Evolutionary conservation across 169 alveolate species (phyloP).

Genomic region (Cryptosporidium sp.): DNA sequence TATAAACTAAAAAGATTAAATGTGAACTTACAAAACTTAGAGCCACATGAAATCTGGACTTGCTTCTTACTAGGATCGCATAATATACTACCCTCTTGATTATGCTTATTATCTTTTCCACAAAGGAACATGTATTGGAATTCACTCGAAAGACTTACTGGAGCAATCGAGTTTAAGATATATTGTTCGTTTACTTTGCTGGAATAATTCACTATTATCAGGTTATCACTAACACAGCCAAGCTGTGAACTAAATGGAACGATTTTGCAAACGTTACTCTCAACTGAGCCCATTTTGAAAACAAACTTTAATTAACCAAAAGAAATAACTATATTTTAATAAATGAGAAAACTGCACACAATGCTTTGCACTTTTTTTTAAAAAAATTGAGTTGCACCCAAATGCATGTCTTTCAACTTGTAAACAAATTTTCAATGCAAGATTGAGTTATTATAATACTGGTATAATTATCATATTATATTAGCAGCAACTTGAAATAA

Average conservation of each 20-base stretch:
- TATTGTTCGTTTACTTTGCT: neutral
- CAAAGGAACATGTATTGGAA: neutral
- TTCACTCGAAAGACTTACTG: neutral
- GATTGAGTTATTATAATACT: no score
- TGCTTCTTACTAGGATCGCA: neutral
- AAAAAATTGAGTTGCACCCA: no score
- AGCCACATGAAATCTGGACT: neutral
- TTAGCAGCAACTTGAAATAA: no score
- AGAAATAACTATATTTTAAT: no score
- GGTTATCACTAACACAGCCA: neutral
- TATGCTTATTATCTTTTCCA: neutral
- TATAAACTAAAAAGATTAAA: neutral
- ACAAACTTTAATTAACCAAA: no score
- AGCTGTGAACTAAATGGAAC: slow-evolving; percentile 3
- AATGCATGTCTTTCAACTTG: no score
- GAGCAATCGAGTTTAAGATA: neutral
- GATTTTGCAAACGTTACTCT: neutral
- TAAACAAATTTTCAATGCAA: no score
- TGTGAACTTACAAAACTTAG: neutral
- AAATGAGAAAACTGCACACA: no score
- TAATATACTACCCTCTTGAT: neutral
- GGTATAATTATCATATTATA: no score
- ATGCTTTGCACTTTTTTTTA: no score
- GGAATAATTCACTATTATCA: neutral
- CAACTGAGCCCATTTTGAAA: slow-evolving; percentile 1